phyloP scores from a whole-genome alignment of 1,284 basidiomycete genomes.

The Heliocybe sulcata region DNA sequence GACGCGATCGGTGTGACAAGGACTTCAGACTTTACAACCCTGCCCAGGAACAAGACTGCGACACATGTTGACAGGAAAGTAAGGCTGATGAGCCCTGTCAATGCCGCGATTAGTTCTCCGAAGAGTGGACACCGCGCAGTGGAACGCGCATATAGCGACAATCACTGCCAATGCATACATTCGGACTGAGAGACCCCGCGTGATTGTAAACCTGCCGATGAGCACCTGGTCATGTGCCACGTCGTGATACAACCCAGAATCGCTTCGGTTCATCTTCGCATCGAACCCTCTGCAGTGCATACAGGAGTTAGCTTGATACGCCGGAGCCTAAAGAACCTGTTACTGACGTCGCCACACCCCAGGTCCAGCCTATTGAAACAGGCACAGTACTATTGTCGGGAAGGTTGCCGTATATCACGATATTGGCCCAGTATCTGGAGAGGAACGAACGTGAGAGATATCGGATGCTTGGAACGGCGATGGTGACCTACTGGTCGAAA shows the following conservation, averaged over 20 bases:
- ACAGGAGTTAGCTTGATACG: too few relatives aligned
- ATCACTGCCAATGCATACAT: constrained; percentile 2
- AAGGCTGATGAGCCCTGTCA: constrained; percentile 4
- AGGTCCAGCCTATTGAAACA: not conserved
- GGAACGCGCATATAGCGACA: constrained; percentile 4
- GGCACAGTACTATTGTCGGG: not conserved
- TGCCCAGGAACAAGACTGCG: not conserved
- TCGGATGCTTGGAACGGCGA: not conserved
- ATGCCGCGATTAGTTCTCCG: not conserved
- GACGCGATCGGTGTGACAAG: constrained; percentile 5
- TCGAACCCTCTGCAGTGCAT: not conserved
- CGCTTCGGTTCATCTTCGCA: not conserved
- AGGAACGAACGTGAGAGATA: not conserved
- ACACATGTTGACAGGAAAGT: not conserved
- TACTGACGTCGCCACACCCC: not conserved
- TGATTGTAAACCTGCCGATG: not conserved
- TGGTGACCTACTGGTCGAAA: not conserved
- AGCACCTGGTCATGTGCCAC: not conserved
- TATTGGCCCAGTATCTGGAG: not conserved
- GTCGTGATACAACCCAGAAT: too few relatives aligned
- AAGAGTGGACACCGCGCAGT: not conserved
- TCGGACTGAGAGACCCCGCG: not conserved
- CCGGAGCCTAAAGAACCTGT: too few relatives aligned
- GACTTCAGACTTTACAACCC: not conserved
- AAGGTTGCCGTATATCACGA: not conserved